Conservation (phyloP, 768 basidiomycete species). For the Lactarius tabidus region DNA sequence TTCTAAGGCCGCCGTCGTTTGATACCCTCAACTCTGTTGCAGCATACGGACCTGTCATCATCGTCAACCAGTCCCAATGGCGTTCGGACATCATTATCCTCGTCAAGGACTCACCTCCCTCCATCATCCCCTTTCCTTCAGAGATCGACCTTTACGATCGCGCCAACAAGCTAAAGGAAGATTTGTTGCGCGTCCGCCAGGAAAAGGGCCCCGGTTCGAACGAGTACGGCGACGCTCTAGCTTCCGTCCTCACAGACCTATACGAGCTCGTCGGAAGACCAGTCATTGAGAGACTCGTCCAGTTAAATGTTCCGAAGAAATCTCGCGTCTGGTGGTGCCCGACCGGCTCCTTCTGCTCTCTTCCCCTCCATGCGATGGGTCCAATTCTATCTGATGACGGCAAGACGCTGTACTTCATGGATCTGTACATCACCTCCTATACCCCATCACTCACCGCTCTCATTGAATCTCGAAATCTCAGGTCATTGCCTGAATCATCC, state of each 20-base stretch:
- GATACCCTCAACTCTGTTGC: neutral
- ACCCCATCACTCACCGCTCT: conserved; percentile 14
- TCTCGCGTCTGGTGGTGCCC: too few species aligned
- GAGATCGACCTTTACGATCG: neutral
- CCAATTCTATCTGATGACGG: too few species aligned
- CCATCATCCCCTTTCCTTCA: conserved; percentile 29
- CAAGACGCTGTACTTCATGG: neutral
- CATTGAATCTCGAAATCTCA: neutral
- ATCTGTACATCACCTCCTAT: conserved; percentile 20
- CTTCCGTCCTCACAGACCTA: neutral
- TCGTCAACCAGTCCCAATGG: neutral
- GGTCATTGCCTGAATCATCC: too few species aligned
- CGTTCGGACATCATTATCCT: neutral
- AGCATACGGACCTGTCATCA: neutral
- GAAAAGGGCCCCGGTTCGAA: neutral
- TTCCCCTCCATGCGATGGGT: too few species aligned
- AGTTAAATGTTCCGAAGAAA: neutral
- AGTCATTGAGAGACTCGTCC: neutral
- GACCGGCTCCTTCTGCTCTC: too few species aligned
- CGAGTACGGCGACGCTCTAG: neutral
- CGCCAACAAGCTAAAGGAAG: neutral
- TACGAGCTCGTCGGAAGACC: conserved; percentile 8
- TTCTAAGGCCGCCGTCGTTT: neutral
- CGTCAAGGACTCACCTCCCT: conserved; percentile 48
- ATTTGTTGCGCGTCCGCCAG: neutral